Percentiles rank a stretch among this genome's conserved stretches.
These are phyloP conservation scores for Kodamaea lidongshanica DNA, from an alignment of 805 yeast species.

Conservation along the genomic window DNA sequence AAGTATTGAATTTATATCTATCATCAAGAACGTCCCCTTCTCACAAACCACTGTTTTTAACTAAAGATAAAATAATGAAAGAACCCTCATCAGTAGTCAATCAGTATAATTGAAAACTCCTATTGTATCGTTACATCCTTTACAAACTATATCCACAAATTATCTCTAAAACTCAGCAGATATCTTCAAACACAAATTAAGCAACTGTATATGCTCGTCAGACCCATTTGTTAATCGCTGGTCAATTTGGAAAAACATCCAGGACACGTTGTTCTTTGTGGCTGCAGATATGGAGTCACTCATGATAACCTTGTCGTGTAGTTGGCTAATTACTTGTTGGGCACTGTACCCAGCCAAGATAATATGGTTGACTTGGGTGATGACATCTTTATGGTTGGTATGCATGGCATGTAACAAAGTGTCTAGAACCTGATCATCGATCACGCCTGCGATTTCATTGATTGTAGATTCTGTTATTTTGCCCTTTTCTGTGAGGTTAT, in stretches of 20 bases:
- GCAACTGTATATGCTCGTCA: slow-evolving; percentile 78
- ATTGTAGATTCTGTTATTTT: slow-evolving; percentile 43
- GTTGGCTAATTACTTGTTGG: slow-evolving; percentile 60
- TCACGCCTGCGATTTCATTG: slow-evolving; percentile 72
- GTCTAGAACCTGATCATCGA: slow-evolving; percentile 45
- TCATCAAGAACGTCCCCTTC: no score
- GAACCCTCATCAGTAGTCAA: no score
- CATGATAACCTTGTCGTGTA: slow-evolving; percentile 61
- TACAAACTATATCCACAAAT: no score
- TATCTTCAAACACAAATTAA: slow-evolving; percentile 47
- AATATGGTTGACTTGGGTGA: slow-evolving; percentile 43
- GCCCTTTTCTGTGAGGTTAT: slow-evolving; percentile 14
- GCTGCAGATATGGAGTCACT: slow-evolving; percentile 44
- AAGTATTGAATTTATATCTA: no score
- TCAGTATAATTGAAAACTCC: no score
- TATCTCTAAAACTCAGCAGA: slow-evolving; percentile 14
- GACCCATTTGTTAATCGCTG: slow-evolving; percentile 74
- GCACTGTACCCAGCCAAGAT: slow-evolving; percentile 74
- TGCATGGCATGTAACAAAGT: slow-evolving; percentile 32
- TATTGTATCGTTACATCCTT: no score
- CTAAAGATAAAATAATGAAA: no score
- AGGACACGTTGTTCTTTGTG: slow-evolving; percentile 62
- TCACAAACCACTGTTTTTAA: no score
- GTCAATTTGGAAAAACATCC: slow-evolving; percentile 68
- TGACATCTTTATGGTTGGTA: slow-evolving; percentile 25